Evolutionary conservation across 768 basidiomycete genomes (phyloP).

Genomic region (Boletellus ananiceps): DNA sequence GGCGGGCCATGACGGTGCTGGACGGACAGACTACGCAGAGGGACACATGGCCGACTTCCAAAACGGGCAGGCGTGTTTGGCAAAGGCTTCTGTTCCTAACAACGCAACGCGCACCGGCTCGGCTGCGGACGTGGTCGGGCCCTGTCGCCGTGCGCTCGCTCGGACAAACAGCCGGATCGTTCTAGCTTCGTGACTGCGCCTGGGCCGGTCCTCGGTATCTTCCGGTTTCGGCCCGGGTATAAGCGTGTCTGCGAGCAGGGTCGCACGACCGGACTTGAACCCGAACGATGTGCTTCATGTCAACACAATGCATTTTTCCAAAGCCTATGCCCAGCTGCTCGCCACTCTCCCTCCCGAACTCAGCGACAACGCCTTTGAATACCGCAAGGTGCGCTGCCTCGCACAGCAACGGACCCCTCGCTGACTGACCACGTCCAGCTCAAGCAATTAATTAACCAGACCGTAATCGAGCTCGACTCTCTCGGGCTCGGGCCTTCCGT

Average conservation of each 20-base stretch:
- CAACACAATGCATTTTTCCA: conserved; percentile 64
- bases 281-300: not conserved
- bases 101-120: not conserved
- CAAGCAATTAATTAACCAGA: conserved; percentile 84
- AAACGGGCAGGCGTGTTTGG: conserved; percentile 17
- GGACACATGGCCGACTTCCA: conserved; percentile 11
- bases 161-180: no score
- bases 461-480: conserved; percentile 70
- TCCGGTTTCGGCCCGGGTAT: not conserved
- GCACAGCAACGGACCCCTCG: no score
- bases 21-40: not conserved
- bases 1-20: conserved; percentile 13
- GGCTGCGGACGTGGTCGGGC: no score
- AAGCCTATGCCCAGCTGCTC: conserved; percentile 61
- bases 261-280: not conserved
- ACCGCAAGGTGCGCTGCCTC: conserved; percentile 56
- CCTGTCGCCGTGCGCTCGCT: no score
- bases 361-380: conserved; percentile 75
- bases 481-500: conserved; percentile 56
- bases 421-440: conserved; percentile 47
- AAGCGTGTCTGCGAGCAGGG: no score
- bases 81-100: conserved; percentile 17
- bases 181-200: no score
- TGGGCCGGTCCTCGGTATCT: not conserved
- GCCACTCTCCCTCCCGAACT: conserved; percentile 71